Evolutionary conservation across 805 yeast genomes (phyloP), one percentile per base, ranked within the genome.

Genomic region (Dipodascus geniculatus): DNA sequence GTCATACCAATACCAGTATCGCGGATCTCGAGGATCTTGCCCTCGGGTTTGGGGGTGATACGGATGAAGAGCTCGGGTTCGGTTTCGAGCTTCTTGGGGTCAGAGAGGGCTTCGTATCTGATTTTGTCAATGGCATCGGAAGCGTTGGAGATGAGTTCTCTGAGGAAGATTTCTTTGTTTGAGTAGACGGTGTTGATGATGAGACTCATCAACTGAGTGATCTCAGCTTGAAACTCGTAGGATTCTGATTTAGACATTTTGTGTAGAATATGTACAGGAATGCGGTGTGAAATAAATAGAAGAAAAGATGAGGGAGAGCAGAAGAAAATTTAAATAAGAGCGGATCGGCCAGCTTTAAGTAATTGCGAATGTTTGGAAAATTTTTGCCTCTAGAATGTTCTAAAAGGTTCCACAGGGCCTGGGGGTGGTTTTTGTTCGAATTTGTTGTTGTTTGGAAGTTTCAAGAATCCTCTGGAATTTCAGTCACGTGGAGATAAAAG

Each of bases 1-100:
- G 99, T 93, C 96, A 93, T 89, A 90, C 99, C 99, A 67, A 93
- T 88, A 90, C 99, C 99, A 57, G 98, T 82, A 74, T 93, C 99
- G 79, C 98, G 89, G 72, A 93, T 86, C 77, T 93, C 98, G 69
- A 93, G 79, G 57, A 91, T 84, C 73, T 89, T 88, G 69, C 83
- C 81, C 64, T 93, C 99, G 73, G 96, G 96, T 71, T 76, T 82
- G 72, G 99, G 99, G 61, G 96, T 93, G 68, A 93, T 82, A 81
- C 99, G 88, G 70, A 93, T 90, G 80, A 87, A 93, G 65, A 93
- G 80, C 68, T 93, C 96, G 55, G 96, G 96, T 76, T 93, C 98
- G 59, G 93, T 70, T 68, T 91, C 99, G 69, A 93, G 81, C 72
- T 84, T 82, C 63, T 87, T 75, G 64, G 96, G 95, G 69, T 93